These are phyloP conservation scores for Musa balbisiana DNA, from an alignment of 202 grass and related monocot genomes.

Conservation along the genomic window DNA sequence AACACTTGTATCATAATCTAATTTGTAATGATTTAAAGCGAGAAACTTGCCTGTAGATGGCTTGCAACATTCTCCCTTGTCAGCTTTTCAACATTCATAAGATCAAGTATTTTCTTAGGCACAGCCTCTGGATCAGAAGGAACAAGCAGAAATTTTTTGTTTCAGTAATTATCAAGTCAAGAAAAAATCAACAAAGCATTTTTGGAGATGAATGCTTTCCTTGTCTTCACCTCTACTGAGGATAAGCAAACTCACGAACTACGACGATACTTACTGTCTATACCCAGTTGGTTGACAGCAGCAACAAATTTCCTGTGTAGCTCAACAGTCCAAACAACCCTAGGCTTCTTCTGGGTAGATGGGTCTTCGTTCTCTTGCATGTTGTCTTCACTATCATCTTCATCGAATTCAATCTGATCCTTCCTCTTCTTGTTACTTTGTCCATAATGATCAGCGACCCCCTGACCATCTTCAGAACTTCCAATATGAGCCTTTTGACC, in stretches of 20 bases:
- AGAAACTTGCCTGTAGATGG: conserved; percentile 51
- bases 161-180: not conserved
- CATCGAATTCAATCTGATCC: conserved; percentile 29
- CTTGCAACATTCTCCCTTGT: conserved; percentile 45
- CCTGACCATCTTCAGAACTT: conserved; percentile 39
- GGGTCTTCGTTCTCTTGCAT: conserved; percentile 26
- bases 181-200: not conserved
- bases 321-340: conserved; percentile 39
- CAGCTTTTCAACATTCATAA: conserved; percentile 53
- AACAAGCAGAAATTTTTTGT: not conserved
- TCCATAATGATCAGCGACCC: conserved; percentile 26
- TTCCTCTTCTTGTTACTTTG: conserved; percentile 42
- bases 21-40: not conserved
- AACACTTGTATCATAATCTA: not conserved
- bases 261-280: conserved; percentile 43
- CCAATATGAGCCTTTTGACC: conserved; percentile 26
- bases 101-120: conserved; percentile 49
- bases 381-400: conserved; percentile 18
- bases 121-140: conserved; percentile 36
- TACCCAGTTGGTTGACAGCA: conserved; percentile 43
- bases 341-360: conserved; percentile 32
- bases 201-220: not conserved
- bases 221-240: not conserved
- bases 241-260: not conserved
- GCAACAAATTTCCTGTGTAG: conserved; percentile 45